Conservation (phyloP, 305 asterid genomes). For the Fraxinus sp. region DNA sequence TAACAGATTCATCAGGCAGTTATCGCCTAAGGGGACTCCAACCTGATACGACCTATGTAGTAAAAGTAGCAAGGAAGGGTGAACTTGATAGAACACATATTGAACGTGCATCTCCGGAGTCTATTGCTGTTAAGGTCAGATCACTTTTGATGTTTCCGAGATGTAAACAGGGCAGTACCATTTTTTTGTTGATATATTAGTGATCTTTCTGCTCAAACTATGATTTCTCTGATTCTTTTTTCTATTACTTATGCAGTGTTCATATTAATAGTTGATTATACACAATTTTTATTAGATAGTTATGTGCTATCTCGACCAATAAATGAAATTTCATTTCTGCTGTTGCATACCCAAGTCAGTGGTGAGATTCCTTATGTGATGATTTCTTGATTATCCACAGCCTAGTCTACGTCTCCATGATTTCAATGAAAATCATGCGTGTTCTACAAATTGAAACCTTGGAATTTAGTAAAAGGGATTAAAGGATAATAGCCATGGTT, state of each 20-base stretch:
- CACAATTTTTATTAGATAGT: slow-evolving; percentile 7
- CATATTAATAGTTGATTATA: slow-evolving; percentile 10
- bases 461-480: neutral
- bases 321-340: neutral
- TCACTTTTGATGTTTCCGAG: slow-evolving; percentile 15
- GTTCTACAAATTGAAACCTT: slow-evolving; percentile 1
- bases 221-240: slow-evolving; percentile 15
- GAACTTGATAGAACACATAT: slow-evolving; percentile 48
- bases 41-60: slow-evolving; percentile 69
- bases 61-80: slow-evolving; percentile 69
- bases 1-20: slow-evolving; percentile 77
- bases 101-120: slow-evolving; percentile 90
- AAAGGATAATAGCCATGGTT: neutral
- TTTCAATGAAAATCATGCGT: neutral
- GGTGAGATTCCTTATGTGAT: neutral
- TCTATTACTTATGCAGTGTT: slow-evolving; percentile 7
- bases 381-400: neutral
- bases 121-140: slow-evolving; percentile 61
- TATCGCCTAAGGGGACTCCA: slow-evolving; percentile 92
- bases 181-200: neutral
- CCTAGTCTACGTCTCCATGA: neutral
- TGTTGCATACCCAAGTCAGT: slow-evolving; percentile 8
- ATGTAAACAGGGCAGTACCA: slow-evolving; percentile 15
- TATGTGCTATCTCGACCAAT: slow-evolving; percentile 14
- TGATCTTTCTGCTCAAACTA: slow-evolving; percentile 12